Percentiles rank a stretch among this genome's conserved stretches.
Evolutionary conservation across 495 filamentous ascomycete species (phyloP).

Genomic region (Parathielavia hyrcaniae): DNA sequence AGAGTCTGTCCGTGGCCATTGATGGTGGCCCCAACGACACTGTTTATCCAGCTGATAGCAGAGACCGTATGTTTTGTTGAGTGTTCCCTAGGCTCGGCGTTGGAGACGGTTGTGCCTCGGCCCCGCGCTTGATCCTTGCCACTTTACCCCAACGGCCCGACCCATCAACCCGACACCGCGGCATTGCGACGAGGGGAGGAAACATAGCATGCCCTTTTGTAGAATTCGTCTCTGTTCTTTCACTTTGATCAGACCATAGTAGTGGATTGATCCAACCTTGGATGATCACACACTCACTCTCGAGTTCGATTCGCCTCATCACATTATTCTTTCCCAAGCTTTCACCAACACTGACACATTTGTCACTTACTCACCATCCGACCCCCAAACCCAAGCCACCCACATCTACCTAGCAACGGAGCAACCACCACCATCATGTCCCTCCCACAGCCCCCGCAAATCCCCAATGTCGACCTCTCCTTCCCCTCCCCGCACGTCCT

Average conservation of each 20-base stretch:
- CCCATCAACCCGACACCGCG: neutral
- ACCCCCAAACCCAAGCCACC: neutral
- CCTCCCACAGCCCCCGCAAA: constrained; percentile 13
- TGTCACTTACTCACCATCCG: neutral
- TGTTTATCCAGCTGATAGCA: too few relatives aligned
- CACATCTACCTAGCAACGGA: neutral
- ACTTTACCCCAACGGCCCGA: constrained; percentile 14
- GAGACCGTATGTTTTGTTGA: constrained; percentile 1
- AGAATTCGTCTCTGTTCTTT: neutral
- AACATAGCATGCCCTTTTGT: neutral
- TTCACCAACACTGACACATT: too few relatives aligned
- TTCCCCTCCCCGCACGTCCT: constrained; percentile 53
- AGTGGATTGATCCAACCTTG: too few relatives aligned
- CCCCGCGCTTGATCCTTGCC: constrained; percentile 5
- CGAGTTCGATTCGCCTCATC: too few relatives aligned
- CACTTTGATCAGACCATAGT: neutral
- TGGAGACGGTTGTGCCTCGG: constrained; percentile 18
- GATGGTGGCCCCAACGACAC: too few relatives aligned
- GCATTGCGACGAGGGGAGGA: neutral
- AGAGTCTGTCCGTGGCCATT: too few relatives aligned
- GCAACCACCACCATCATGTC: neutral
- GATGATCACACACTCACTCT: too few relatives aligned
- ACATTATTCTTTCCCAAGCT: too few relatives aligned
- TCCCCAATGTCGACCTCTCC: constrained; percentile 41
- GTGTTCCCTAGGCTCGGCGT: constrained; percentile 3